A percentile compares a stretch with the other conserved stretches of the same genome.
phyloP scores from a whole-genome alignment of 371 early-diverging fungal genomes.

The Antonospora locustae region DNA sequence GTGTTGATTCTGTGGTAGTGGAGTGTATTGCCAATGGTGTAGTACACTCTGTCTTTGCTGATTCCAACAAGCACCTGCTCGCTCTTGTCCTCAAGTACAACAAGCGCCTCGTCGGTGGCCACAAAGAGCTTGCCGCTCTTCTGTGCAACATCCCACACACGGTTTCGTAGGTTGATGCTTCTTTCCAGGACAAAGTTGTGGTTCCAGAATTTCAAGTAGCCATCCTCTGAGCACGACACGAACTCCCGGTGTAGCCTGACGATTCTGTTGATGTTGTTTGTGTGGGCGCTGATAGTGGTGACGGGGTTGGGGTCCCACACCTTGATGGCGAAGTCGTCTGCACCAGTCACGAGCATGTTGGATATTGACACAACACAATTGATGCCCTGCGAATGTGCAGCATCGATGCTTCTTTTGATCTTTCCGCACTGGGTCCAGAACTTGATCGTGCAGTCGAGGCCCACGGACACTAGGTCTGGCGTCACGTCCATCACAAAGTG shows the following conservation, averaged over 20 bases:
- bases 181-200: slow-evolving; percentile 35
- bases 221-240: slow-evolving; percentile 43
- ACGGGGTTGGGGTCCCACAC: slow-evolving; percentile 43
- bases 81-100: slow-evolving; percentile 20
- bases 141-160: slow-evolving; percentile 42
- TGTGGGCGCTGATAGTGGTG: slow-evolving; percentile 41
- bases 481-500: slow-evolving; percentile 52
- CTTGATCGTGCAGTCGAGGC: slow-evolving; percentile 43
- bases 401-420: slow-evolving; percentile 30
- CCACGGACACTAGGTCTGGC: slow-evolving; percentile 34
- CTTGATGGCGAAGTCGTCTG: slow-evolving; percentile 45
- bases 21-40: neutral
- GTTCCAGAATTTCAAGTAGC: slow-evolving; percentile 38
- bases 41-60: slow-evolving; percentile 27
- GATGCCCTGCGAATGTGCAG: slow-evolving; percentile 25
- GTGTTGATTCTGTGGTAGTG: slow-evolving; percentile 9
- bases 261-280: slow-evolving; percentile 44
- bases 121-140: slow-evolving; percentile 22
- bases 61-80: slow-evolving; percentile 4
- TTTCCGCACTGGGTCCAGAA: slow-evolving; percentile 29
- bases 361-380: slow-evolving; percentile 10
- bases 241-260: slow-evolving; percentile 12
- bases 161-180: slow-evolving; percentile 15
- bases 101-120: slow-evolving; percentile 50
- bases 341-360: slow-evolving; percentile 42